These are phyloP conservation scores for Ploettnerulaceae sp. DNA, from an alignment of 2,329 filamentous ascomycete genomes.

Conservation along the genomic window DNA sequence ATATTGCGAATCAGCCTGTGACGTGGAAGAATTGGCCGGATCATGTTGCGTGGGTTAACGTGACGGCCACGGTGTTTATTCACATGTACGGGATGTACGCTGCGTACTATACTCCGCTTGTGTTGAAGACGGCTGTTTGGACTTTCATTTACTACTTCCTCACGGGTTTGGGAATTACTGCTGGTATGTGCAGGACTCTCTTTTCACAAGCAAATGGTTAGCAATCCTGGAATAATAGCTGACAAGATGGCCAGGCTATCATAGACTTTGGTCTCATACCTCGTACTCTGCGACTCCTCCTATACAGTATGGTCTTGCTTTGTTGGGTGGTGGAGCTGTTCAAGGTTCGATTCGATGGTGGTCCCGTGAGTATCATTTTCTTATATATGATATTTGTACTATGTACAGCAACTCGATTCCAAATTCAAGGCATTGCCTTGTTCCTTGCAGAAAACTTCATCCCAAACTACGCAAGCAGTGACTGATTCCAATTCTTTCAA, in stretches of 20 bases:
- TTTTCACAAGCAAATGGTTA: background rate
- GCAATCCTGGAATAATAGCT: background rate
- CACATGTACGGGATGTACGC: slow-evolving; percentile 4
- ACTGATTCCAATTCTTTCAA: background rate
- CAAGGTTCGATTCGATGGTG: slow-evolving; percentile 85
- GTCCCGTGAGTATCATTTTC: slow-evolving; percentile 52
- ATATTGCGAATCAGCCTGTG: slow-evolving; percentile 7
- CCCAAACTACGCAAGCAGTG: too few relatives aligned
- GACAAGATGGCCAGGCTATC: slow-evolving; percentile 48
- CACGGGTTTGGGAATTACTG: slow-evolving; percentile 73
- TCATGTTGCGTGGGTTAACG: slow-evolving; percentile 13
- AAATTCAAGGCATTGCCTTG: background rate
- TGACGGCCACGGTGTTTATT: slow-evolving; percentile 7
- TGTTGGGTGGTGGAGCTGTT: slow-evolving; percentile 72
- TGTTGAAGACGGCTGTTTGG: slow-evolving; percentile 64
- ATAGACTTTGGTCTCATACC: slow-evolving; percentile 79
- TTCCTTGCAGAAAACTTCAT: background rate
- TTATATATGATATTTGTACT: background rate
- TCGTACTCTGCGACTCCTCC: slow-evolving; percentile 71
- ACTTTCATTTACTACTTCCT: slow-evolving; percentile 75
- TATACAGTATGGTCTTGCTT: slow-evolving; percentile 72
- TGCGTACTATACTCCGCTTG: slow-evolving; percentile 51
- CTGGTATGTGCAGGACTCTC: slow-evolving; percentile 49
- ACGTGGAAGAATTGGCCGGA: slow-evolving; percentile 12
- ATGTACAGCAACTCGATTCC: too few relatives aligned